phyloP scores from a whole-genome alignment of 2,329 filamentous ascomycete genomes.

The Colletotrichum godetiae region DNA sequence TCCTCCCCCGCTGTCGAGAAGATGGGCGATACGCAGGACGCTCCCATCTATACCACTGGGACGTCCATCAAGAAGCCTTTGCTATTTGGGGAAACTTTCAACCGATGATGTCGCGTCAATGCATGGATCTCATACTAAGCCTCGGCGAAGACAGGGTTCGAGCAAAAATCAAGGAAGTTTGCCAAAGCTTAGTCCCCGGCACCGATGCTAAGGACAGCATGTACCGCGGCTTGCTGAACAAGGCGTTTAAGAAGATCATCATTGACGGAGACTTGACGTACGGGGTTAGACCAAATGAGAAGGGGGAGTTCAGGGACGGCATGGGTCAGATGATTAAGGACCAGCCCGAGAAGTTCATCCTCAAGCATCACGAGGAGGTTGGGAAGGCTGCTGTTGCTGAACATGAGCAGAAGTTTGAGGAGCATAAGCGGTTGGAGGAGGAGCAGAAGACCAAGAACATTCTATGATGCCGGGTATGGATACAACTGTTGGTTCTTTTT shows the following conservation, averaged over 20 bases:
- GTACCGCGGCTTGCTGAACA: conserved; percentile 49
- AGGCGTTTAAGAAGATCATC: conserved; percentile 62
- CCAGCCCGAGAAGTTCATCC: conserved; percentile 2
- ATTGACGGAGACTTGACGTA: conserved; percentile 55
- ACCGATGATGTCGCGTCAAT: background rate
- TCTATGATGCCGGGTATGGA: background rate
- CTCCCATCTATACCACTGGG: background rate
- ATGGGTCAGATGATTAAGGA: conserved; percentile 2
- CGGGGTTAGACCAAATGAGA: conserved; percentile 43
- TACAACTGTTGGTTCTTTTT: too few species aligned
- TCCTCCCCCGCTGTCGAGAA: conserved; percentile 63
- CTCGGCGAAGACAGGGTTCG: conserved; percentile 19
- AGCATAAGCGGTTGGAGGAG: background rate
- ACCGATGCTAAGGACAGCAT: conserved; percentile 19
- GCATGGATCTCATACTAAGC: background rate
- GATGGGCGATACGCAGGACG: conserved; percentile 47
- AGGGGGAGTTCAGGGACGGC: background rate
- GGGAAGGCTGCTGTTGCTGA: background rate
- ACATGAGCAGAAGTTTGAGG: conserved; percentile 8
- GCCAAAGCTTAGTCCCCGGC: background rate
- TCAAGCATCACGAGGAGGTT: background rate
- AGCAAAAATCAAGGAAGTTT: conserved; percentile 37
- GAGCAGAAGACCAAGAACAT: too few species aligned
- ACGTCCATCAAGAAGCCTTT: conserved; percentile 59
- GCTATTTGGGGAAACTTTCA: conserved; percentile 54